Conservation (phyloP, 805 yeast species). For the Priceomyces castillae region DNA sequence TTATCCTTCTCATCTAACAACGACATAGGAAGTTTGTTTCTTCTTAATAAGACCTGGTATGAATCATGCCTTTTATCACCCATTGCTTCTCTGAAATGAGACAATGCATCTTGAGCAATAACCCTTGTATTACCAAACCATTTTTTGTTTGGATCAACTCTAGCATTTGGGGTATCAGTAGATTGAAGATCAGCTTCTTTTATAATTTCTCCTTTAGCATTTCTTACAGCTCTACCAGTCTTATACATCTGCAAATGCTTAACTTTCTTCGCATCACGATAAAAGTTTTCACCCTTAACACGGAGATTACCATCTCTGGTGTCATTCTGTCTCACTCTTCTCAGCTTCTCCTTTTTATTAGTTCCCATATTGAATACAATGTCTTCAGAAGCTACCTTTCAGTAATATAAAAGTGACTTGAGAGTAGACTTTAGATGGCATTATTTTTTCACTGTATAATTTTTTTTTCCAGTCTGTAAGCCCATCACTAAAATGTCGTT, state of each 20-base stretch:
- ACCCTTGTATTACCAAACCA: constrained; percentile 99
- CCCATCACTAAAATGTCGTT: constrained; percentile 1
- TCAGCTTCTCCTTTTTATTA: constrained; percentile 83
- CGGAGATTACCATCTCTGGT: constrained; percentile 86
- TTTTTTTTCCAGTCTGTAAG: neutral
- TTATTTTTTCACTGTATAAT: neutral
- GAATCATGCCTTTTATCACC: constrained; percentile 79
- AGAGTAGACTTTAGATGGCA: neutral
- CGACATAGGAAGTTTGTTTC: constrained; percentile 95
- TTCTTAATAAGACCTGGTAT: constrained; percentile 80
- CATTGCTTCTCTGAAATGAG: constrained; percentile 91
- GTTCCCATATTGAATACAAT: constrained; percentile 65
- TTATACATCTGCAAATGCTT: constrained; percentile 90
- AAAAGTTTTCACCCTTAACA: constrained; percentile 95
- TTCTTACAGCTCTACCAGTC: constrained; percentile 81
- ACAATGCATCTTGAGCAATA: constrained; percentile 92
- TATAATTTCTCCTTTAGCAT: constrained; percentile 82
- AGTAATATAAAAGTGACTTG: neutral
- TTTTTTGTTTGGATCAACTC: constrained; percentile 93
- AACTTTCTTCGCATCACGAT: constrained; percentile 90
- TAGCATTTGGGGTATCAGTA: constrained; percentile 81
- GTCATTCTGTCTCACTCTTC: constrained; percentile 81
- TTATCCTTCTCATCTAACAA: constrained; percentile 81
- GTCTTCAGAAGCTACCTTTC: neutral
- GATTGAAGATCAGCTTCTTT: constrained; percentile 87